These are phyloP conservation scores for Euphorbia celastroides DNA, from an alignment of 441 rosid genomes.

Conservation along the genomic window DNA sequence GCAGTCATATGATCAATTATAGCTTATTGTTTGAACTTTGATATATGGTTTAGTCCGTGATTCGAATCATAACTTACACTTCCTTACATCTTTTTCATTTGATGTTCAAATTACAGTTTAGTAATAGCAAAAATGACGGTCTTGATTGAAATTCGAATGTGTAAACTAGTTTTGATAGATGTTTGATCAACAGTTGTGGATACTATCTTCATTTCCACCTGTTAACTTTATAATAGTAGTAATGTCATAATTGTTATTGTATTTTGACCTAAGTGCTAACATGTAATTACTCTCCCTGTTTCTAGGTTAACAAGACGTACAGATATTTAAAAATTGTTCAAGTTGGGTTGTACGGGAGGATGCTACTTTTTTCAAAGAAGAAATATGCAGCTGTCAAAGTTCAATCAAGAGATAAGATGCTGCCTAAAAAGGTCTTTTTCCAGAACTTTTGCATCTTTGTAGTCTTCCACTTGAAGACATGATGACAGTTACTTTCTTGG, in stretches of 20 bases:
- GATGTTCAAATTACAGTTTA: not conserved
- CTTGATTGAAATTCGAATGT: not conserved
- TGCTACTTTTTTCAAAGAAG: slow-evolving; percentile 95
- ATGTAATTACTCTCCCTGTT: slow-evolving; percentile 19
- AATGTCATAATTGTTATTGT: not conserved
- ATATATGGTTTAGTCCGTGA: not conserved
- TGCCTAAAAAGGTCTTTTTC: slow-evolving; percentile 57
- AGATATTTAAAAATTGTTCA: slow-evolving; percentile 88
- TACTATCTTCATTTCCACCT: not conserved
- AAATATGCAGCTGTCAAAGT: slow-evolving; percentile 97
- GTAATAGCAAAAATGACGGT: not conserved
- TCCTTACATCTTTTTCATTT: not conserved
- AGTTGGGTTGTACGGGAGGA: slow-evolving; percentile 91
- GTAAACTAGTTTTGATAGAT: not conserved
- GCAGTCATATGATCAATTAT: too few relatives aligned
- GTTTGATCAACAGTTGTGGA: not conserved
- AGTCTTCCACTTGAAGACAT: slow-evolving; percentile 16
- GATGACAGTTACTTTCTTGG: slow-evolving; percentile 22
- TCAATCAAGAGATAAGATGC: slow-evolving; percentile 68
- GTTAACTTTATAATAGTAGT: not conserved
- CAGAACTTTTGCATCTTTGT: slow-evolving; percentile 12
- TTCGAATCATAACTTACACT: not conserved
- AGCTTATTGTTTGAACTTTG: not conserved
- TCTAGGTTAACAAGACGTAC: slow-evolving; percentile 91
- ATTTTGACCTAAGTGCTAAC: slow-evolving; percentile 10